Evolutionary conservation across 2,329 filamentous ascomycete genomes (phyloP).

Genomic region (Periconia sp.): DNA sequence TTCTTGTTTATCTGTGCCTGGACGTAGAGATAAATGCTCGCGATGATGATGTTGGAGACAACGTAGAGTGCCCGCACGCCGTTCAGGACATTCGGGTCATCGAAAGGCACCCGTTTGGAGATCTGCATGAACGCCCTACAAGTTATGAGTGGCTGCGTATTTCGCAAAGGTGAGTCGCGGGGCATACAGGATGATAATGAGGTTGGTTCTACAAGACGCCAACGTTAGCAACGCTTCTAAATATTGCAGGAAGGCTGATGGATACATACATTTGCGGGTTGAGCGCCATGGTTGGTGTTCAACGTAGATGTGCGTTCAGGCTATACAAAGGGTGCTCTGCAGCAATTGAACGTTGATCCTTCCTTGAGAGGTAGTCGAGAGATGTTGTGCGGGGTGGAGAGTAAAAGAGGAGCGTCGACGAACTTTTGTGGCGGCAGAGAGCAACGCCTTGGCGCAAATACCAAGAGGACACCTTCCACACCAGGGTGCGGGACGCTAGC

Average conservation of each 20-base stretch:
- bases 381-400: slow-evolving; percentile 14
- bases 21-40: slow-evolving; percentile 83
- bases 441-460: slow-evolving; percentile 14
- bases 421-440: slow-evolving; percentile 32
- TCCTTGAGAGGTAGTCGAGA: slow-evolving; percentile 7
- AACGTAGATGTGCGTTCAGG: not conserved
- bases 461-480: slow-evolving; percentile 31
- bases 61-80: slow-evolving; percentile 69
- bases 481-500: slow-evolving; percentile 22
- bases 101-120: slow-evolving; percentile 93
- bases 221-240: slow-evolving; percentile 31
- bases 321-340: slow-evolving; percentile 1
- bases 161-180: not conserved
- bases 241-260: not conserved
- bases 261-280: slow-evolving; percentile 44
- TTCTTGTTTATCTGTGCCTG: slow-evolving; percentile 89
- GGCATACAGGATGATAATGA: slow-evolving; percentile 46
- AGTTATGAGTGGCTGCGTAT: slow-evolving; percentile 11
- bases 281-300: slow-evolving; percentile 39
- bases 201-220: slow-evolving; percentile 36
- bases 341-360: slow-evolving; percentile 3
- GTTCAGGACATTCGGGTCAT: slow-evolving; percentile 76
- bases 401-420: slow-evolving; percentile 12
- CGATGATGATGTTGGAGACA: slow-evolving; percentile 81
- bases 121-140: slow-evolving; percentile 87